Percentiles rank a stretch among this genome's conserved stretches.
Conservation (phyloP, 1,284 basidiomycete species). For the Butyriboletus appendiculatus region DNA sequence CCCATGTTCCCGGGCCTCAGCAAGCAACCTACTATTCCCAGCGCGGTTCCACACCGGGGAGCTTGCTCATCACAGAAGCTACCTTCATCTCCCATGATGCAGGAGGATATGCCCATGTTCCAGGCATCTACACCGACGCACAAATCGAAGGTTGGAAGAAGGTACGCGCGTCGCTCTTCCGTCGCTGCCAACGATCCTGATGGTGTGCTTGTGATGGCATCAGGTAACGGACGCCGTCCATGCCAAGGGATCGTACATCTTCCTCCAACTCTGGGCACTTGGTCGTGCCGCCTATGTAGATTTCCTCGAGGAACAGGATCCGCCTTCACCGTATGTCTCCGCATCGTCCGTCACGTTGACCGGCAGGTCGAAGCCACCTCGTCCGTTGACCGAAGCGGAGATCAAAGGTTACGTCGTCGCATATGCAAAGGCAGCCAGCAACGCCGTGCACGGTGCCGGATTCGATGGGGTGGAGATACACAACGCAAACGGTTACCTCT, state of each 20-base stretch:
- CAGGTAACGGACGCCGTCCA: constrained; percentile 43
- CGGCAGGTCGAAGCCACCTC: constrained; percentile 17
- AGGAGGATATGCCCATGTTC: constrained; percentile 25
- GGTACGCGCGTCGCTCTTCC: background rate
- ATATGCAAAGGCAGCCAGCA: constrained; percentile 23
- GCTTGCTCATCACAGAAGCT: constrained; percentile 36
- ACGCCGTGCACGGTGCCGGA: constrained; percentile 25
- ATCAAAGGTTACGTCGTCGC: constrained; percentile 27
- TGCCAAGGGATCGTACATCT: constrained; percentile 41
- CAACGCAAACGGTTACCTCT: constrained; percentile 20
- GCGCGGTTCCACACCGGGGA: constrained; percentile 28
- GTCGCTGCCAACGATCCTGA: background rate
- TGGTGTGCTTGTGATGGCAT: background rate
- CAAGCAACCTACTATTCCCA: constrained; percentile 36
- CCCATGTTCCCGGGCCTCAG: constrained; percentile 22
- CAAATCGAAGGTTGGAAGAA: constrained; percentile 29
- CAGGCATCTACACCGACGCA: constrained; percentile 26
- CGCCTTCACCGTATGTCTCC: constrained; percentile 32
- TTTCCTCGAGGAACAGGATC: constrained; percentile 30
- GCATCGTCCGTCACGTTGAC: constrained; percentile 46
- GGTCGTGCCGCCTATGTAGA: constrained; percentile 37
- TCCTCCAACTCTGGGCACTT: constrained; percentile 45
- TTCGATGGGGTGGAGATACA: constrained; percentile 33
- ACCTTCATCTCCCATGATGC: constrained; percentile 33
- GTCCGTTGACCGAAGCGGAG: constrained; percentile 35